Evolutionary conservation across 371 early-diverging fungal species (phyloP), one percentile per base, ranked within the genome.

Genomic region (Choanephora cucurbitarum): DNA sequence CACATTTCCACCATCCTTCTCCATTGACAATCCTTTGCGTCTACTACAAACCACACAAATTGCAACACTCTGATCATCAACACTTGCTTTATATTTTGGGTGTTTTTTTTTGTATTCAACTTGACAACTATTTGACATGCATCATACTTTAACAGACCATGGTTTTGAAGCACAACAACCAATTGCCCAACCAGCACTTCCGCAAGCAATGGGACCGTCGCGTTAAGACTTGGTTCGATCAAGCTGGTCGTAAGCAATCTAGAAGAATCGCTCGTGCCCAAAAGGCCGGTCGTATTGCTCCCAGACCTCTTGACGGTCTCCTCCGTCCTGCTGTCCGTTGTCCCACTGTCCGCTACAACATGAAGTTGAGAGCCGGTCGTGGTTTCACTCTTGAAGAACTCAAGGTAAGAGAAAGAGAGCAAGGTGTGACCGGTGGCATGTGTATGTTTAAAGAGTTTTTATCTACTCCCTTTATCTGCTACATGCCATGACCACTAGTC

Each of bases 201-300:
- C 97, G 93, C 81, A 99, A 99, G 91, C 92, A 97, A 84, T 97
- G 99, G 94, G 91, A 95, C 79, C 77, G 83, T 63, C 95, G 93
- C 69, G 97, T 98, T 66, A 94, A 93, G 89, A 97, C 97, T 67
- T 99, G 99, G 98, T 99, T 99, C 87, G 88, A 98, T 84, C 99
- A 99, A 84, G 92, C 99, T 67, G 94, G 94, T 63, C 91, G 91
- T 72, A 96, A 95, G 88, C 87, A 89, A 83, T 80, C 91, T 66
- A 86, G 99, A 72, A 85, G 95, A 62, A 75, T 90, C 50, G 85
- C 85, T 58, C 91, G 99, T 69, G 80, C 89, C 73, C 85, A 89
- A 79, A 99, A 99, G 93, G 99, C 99, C 58, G 93, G 93, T 68
- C 81, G 80, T 67, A 87, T 97, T 66, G 96, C 96, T 52, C 99